Evolutionary conservation across 805 yeast species (phyloP).

Genomic region (Zygoascus ofunaensis): DNA sequence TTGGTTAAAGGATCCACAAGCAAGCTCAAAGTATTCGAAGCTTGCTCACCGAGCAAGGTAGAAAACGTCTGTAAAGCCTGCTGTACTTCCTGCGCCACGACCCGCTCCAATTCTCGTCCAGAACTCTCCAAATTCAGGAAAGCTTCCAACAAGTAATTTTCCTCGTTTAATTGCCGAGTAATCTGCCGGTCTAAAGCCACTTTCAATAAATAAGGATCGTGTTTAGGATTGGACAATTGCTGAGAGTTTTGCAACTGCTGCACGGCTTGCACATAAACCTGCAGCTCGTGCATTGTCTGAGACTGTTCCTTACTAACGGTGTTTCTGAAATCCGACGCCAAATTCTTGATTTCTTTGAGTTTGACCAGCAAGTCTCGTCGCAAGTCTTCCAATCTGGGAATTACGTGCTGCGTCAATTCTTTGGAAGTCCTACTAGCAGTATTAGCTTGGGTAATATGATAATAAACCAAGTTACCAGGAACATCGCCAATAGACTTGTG

Average conservation of each 20-base stretch:
- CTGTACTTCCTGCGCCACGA: constrained; percentile 80
- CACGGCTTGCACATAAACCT: constrained; percentile 48
- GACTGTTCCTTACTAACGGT: constrained; percentile 60
- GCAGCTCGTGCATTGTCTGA: constrained; percentile 50
- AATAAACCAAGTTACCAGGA: constrained; percentile 58
- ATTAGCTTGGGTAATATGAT: constrained; percentile 52
- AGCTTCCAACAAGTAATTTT: constrained; percentile 81
- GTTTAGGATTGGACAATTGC: constrained; percentile 39
- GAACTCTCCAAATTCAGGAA: constrained; percentile 77
- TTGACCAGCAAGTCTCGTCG: constrained; percentile 71
- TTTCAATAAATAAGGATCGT: constrained; percentile 79
- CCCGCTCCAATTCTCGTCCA: constrained; percentile 80
- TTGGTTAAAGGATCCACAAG: constrained; percentile 56
- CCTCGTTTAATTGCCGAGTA: constrained; percentile 69
- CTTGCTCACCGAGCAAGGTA: constrained; percentile 44
- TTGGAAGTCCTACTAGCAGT: constrained; percentile 49
- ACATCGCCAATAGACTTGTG: constrained; percentile 75
- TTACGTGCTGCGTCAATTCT: constrained; percentile 50
- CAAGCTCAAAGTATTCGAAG: constrained; percentile 29
- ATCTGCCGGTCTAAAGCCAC: constrained; percentile 66
- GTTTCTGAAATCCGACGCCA: constrained; percentile 79
- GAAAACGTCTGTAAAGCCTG: constrained; percentile 68
- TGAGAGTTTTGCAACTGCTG: constrained; percentile 48
- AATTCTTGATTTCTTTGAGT: constrained; percentile 75
- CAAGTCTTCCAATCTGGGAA: constrained; percentile 59